These are phyloP conservation scores for Sarocladium oryzae DNA, from an alignment of 2,329 filamentous ascomycete genomes.

Conservation along the genomic window DNA sequence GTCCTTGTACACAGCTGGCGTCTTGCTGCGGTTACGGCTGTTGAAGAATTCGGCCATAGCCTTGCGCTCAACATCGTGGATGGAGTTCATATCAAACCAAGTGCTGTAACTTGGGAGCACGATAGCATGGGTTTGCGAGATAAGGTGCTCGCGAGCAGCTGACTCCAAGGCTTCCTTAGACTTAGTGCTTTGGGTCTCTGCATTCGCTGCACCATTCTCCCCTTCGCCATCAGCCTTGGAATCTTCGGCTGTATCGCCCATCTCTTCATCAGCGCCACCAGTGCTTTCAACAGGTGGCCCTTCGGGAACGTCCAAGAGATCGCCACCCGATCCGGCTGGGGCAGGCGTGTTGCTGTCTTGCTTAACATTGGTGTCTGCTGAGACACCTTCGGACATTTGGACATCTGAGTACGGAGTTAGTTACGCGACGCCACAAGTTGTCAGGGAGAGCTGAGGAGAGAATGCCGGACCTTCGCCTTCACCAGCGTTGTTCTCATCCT, in stretches of 20 bases:
- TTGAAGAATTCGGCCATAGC: constrained; percentile 98
- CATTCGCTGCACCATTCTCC: constrained; percentile 17
- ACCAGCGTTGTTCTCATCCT: constrained; percentile 29
- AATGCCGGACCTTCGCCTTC: constrained; percentile 39
- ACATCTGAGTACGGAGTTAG: constrained; percentile 42
- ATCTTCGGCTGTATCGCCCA: constrained; percentile 60
- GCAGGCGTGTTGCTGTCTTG: constrained; percentile 56
- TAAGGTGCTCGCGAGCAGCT: constrained; percentile 83
- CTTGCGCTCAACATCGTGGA: constrained; percentile 89
- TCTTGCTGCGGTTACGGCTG: constrained; percentile 96
- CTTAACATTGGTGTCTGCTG: constrained; percentile 49
- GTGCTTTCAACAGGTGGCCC: constrained; percentile 51
- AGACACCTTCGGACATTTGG: constrained; percentile 51
- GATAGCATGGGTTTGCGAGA: constrained; percentile 90
- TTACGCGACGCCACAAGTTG: constrained; percentile 3
- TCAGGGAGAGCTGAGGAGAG: background rate
- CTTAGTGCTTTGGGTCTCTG: constrained; percentile 51
- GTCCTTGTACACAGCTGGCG: constrained; percentile 93
- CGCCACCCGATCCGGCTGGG: constrained; percentile 48
- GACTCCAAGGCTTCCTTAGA: constrained; percentile 78
- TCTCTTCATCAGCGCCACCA: constrained; percentile 68
- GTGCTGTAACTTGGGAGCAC: constrained; percentile 96
- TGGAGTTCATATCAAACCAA: constrained; percentile 97
- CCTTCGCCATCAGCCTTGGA: constrained; percentile 45
- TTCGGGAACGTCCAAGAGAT: constrained; percentile 62